Evolutionary conservation across 2,329 filamentous ascomycete species (phyloP).

Genomic region (Penicillium olsonii): DNA sequence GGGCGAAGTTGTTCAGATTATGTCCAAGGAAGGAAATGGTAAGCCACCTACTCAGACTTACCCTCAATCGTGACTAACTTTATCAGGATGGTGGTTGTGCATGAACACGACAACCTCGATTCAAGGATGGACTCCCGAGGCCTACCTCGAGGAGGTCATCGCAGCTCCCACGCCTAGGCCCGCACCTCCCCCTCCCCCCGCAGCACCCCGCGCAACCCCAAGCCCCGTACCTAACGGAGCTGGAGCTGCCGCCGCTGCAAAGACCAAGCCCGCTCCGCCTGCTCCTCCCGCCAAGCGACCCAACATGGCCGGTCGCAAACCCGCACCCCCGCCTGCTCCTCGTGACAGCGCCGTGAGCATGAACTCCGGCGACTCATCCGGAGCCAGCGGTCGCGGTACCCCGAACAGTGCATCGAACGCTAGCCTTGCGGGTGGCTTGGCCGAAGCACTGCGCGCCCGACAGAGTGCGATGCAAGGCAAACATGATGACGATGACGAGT

Average conservation of each 20-base stretch:
- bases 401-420: conserved; percentile 60
- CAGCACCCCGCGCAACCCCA: conserved; percentile 54
- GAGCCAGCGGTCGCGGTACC: conserved; percentile 69
- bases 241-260: conserved; percentile 46
- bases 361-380: conserved; percentile 52
- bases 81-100: conserved; percentile 89
- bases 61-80: conserved; percentile 26
- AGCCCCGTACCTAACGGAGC: conserved; percentile 62
- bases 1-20: conserved; percentile 80
- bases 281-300: conserved; percentile 81
- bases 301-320: conserved; percentile 67
- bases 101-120: conserved; percentile 67
- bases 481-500: conserved; percentile 70
- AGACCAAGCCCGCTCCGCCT: conserved; percentile 70
- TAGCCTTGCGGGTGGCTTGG: conserved; percentile 71
- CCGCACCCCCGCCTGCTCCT: conserved; percentile 64
- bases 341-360: conserved; percentile 64
- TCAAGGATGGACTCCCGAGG: conserved; percentile 93
- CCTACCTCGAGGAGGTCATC: conserved; percentile 79
- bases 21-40: conserved; percentile 97
- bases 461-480: conserved; percentile 75
- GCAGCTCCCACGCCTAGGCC: conserved; percentile 60
- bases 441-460: conserved; percentile 74
- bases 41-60: conserved; percentile 41
- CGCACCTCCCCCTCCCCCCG: conserved; percentile 52